phyloP scores from a whole-genome alignment of 2,329 filamentous ascomycete species.

The Blumeriella jaapii region DNA sequence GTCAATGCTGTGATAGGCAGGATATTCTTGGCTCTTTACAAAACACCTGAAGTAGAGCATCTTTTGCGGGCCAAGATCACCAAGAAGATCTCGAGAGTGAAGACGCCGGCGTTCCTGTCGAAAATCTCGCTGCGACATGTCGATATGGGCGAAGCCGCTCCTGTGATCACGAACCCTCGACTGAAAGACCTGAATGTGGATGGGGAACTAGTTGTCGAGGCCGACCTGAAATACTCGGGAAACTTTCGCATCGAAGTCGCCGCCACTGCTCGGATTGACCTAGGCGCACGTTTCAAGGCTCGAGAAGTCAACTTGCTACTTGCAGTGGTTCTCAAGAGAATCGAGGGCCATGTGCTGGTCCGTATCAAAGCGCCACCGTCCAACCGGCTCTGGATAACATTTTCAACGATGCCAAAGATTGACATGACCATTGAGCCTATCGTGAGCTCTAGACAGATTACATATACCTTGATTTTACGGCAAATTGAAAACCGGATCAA shows the following conservation, averaged over 20 bases:
- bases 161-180: conserved; percentile 78
- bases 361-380: conserved; percentile 91
- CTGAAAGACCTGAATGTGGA: conserved; percentile 85
- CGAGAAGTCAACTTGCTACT: conserved; percentile 83
- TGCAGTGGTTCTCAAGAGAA: conserved; percentile 70
- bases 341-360: conserved; percentile 76
- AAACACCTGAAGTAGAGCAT: conserved; percentile 68
- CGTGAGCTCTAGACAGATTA: conserved; percentile 89
- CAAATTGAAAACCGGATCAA: conserved; percentile 93
- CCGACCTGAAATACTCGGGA: conserved; percentile 79
- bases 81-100: conserved; percentile 91
- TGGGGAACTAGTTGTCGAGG: conserved; percentile 77
- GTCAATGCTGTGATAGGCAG: conserved; percentile 85
- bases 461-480: conserved; percentile 80
- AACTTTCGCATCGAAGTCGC: conserved; percentile 84
- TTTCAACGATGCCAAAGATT: conserved; percentile 87
- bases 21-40: conserved; percentile 78
- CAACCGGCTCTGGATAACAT: conserved; percentile 92
- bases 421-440: conserved; percentile 93
- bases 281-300: conserved; percentile 79
- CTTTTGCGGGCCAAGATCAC: conserved; percentile 77
- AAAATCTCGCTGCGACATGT: conserved; percentile 74
- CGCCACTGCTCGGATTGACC: conserved; percentile 83
- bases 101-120: conserved; percentile 82
- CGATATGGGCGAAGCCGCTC: conserved; percentile 75